Base-by-base conservation (phyloP, 306 rosid species). In the Benincasa hispida region DNA sequence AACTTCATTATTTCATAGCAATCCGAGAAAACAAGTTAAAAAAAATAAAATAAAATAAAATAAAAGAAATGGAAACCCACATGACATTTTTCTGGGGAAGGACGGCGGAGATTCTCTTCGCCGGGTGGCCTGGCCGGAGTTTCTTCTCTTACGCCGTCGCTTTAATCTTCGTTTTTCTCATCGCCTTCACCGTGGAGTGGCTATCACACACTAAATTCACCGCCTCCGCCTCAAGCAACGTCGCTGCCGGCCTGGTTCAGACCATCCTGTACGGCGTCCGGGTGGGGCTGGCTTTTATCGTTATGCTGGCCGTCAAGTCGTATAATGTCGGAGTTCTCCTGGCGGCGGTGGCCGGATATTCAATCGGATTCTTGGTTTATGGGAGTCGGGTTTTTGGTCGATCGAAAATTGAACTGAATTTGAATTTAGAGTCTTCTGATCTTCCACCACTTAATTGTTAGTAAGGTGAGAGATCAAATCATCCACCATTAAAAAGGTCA, bases 61-160 rank as follows among this genome's bases (percentile, higher is more conserved):
- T 0, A 32, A 32, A 6, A 8, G 48, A 41, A 84, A 87, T 86
- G 88, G 84, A 81, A 92, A 83, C 65, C 82, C 98, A 93, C 89
- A 89, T 93, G 98, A 87, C 89, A 76, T 88, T 93, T 84, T 91
- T 80, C 72, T 93, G 98, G 97, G 97, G 98, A 8, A 81, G 81
- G 6, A 72, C 83, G 2, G 66, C 86, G 0, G 79, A 86, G 75
- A 78, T 93, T 37, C 86, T 93, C 47, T 91, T 91, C 88, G 0
- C 61, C 24, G 62, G 50, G 1, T 93, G 97, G 96, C 98, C 97
- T 0, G 96, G 85, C 2, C 83, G 76, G 1, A 61, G 78, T 51
- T 14, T 85, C 0, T 81, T 79, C 45, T 89, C 90, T 89, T 91
- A 88, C 41, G 80, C 27, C 0, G 14, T 89, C 50, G 86, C 91